Evolutionary conservation across 2,329 filamentous ascomycete species (phyloP).

Genomic region (Diaporthe aspalathi): DNA sequence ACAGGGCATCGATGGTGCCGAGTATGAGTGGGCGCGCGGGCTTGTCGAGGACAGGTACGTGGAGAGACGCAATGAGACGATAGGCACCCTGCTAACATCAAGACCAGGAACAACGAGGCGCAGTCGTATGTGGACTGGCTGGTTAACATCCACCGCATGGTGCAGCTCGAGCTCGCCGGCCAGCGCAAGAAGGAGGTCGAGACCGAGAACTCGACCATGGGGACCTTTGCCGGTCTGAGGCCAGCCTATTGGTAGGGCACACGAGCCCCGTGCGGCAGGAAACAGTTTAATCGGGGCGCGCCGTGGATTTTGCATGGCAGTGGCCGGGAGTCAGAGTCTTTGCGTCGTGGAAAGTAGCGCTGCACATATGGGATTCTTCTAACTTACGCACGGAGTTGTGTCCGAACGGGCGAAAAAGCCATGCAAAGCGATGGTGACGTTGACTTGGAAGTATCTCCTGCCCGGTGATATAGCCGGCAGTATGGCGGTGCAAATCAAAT

Average conservation of each 20-base stretch:
- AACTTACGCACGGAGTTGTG: slow-evolving; percentile 19
- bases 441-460: background rate
- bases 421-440: slow-evolving; percentile 29
- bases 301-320: background rate
- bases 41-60: slow-evolving; percentile 82
- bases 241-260: slow-evolving; percentile 67
- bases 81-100: background rate
- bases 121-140: slow-evolving; percentile 99
- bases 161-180: slow-evolving; percentile 86
- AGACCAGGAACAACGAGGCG: slow-evolving; percentile 82
- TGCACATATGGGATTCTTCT: slow-evolving; percentile 12
- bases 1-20: slow-evolving; percentile 92
- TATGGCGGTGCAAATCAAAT: slow-evolving; percentile 29
- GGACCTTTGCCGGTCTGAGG: slow-evolving; percentile 69
- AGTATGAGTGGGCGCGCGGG: slow-evolving; percentile 94
- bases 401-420: slow-evolving; percentile 2
- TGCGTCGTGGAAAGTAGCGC: background rate
- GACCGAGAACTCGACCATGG: slow-evolving; percentile 60
- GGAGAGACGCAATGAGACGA: background rate
- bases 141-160: slow-evolving; percentile 91
- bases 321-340: background rate
- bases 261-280: background rate
- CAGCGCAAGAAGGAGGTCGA: slow-evolving; percentile 76
- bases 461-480: slow-evolving; percentile 6
- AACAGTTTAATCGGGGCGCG: background rate